Base-by-base conservation (phyloP, 2,329 filamentous ascomycete genomes). In the Aureobasidium sp. region DNA sequence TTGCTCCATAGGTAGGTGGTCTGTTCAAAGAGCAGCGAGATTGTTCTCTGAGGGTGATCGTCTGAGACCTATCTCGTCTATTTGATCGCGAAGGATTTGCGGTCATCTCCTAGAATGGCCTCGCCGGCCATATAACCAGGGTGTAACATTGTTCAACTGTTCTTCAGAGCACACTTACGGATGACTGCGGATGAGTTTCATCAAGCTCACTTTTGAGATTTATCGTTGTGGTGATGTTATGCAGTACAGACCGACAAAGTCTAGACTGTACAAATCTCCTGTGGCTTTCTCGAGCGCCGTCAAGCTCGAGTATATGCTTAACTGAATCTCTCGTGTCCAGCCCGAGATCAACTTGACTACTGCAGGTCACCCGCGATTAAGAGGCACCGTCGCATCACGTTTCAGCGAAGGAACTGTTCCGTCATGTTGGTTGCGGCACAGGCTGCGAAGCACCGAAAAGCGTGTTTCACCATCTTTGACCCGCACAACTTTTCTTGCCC, bases 351-450 rank as follows among this genome's bases (percentile, higher is more conserved):
- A n/a, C 42, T 12, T 17, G 39, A 48, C 55, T 58, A 48, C 55
- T 58, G 55, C 55, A 48, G 26, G 55, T 48, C 41, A 48, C 39
- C 39, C 26, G 55, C 41, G 55, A 32, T n/a, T 37, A 9, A 20
- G 32, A 57, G 32, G 23, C 42, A 47, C 46, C 55, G 42, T 58
- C 27, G 55, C 55, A 58, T 37, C 42, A 47, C 32, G 42, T 58
- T 58, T 46, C 53, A 29, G 29, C 39, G 42, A 42, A 58, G 55
- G 55, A 47, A 58, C 29, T 39, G 55, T 23, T 48, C 41, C 55
- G 42, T 46, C 53, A 46, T 57, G 34, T 26, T 57, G 53, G 53
- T 46, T 46, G 53, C 26, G 20, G 41, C 55, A 58, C 53, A 57
- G 53, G 53, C 53, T 39, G 34, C 41, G 41, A 46, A 39, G 53